Conservation (phyloP, 352 stramenopile species). For the Globisporangium acanthophoron region DNA sequence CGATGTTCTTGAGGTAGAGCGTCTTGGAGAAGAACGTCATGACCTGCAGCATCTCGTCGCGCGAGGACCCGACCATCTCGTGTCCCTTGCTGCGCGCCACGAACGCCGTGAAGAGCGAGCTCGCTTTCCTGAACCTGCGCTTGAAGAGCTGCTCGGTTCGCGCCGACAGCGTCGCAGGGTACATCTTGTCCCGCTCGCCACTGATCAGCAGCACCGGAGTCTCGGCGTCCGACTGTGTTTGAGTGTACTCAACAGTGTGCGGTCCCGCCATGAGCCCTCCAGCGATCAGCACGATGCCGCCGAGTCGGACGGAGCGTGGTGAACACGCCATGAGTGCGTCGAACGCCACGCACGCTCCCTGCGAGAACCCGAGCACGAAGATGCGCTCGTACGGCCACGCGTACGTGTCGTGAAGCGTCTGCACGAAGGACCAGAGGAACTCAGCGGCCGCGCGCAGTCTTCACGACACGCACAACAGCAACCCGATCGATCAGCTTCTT, state of each 20-base stretch:
- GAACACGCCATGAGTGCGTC: constrained; percentile 37
- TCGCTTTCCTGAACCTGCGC: constrained; percentile 12
- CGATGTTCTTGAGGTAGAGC: constrained; percentile 44
- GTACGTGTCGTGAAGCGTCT: constrained; percentile 40
- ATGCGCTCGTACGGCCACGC: constrained; percentile 43
- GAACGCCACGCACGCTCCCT: constrained; percentile 59
- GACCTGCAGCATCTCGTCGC: constrained; percentile 45
- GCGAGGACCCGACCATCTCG: constrained; percentile 39
- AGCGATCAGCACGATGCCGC: constrained; percentile 45
- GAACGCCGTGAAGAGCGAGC: constrained; percentile 10
- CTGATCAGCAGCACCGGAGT: constrained; percentile 46
- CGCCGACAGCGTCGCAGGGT: constrained; percentile 27
- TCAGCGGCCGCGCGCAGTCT: constrained; percentile 33
- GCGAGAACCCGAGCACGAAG: constrained; percentile 64
- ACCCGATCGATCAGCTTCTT: neutral
- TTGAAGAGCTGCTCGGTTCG: constrained; percentile 24
- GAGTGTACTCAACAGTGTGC: constrained; percentile 12
- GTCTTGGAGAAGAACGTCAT: constrained; percentile 56
- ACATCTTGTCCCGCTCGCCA: constrained; percentile 29
- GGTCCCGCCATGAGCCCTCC: constrained; percentile 33
- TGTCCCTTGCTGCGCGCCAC: constrained; percentile 31
- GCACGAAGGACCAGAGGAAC: constrained; percentile 41
- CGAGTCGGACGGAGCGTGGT: constrained; percentile 19
- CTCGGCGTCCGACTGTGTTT: constrained; percentile 10
- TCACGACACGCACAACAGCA: neutral